These are phyloP conservation scores for Bidens hawaiensis DNA, from an alignment of 140 eudicot species.

Conservation along the genomic window DNA sequence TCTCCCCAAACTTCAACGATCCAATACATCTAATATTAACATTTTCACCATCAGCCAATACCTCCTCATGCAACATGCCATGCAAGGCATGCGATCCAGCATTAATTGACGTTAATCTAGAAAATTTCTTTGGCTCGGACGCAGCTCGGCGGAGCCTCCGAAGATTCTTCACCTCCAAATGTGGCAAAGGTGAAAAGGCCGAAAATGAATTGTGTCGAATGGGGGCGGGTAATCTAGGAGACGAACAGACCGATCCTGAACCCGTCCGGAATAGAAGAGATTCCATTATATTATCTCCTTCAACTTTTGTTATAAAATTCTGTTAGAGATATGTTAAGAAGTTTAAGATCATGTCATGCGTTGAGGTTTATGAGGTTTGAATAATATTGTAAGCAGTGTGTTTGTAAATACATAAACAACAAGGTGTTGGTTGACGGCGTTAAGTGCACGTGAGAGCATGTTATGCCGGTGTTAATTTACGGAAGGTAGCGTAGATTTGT, in stretches of 20 bases:
- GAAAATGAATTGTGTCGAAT: slow-evolving; percentile 20
- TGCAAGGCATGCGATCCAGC: slow-evolving; percentile 38
- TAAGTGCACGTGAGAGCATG: slow-evolving; percentile 21
- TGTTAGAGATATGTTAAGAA: background rate
- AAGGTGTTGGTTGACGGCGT: slow-evolving; percentile 5
- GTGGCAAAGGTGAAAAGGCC: slow-evolving; percentile 17
- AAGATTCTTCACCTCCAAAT: slow-evolving; percentile 13
- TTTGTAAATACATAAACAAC: background rate
- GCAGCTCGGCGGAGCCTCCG: slow-evolving; percentile 36
- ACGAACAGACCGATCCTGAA: slow-evolving; percentile 27
- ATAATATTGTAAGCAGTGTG: background rate
- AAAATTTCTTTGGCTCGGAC: slow-evolving; percentile 31
- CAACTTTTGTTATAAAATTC: background rate
- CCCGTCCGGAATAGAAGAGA: slow-evolving; percentile 44
- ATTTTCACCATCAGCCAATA: slow-evolving; percentile 19
- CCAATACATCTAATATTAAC: slow-evolving; percentile 16
- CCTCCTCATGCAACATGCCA: slow-evolving; percentile 26
- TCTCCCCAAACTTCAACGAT: slow-evolving; percentile 32
- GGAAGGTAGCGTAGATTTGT: slow-evolving; percentile 19
- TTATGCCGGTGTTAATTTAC: slow-evolving; percentile 24
- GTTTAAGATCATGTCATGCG: background rate
- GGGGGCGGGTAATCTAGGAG: slow-evolving; percentile 27
- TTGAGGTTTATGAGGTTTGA: slow-evolving; percentile 1
- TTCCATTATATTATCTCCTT: no score
- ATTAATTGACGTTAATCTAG: slow-evolving; percentile 7